Base-by-base conservation (phyloP, 2,329 filamentous ascomycete genomes). In the Hymenoscyphus linearis region DNA sequence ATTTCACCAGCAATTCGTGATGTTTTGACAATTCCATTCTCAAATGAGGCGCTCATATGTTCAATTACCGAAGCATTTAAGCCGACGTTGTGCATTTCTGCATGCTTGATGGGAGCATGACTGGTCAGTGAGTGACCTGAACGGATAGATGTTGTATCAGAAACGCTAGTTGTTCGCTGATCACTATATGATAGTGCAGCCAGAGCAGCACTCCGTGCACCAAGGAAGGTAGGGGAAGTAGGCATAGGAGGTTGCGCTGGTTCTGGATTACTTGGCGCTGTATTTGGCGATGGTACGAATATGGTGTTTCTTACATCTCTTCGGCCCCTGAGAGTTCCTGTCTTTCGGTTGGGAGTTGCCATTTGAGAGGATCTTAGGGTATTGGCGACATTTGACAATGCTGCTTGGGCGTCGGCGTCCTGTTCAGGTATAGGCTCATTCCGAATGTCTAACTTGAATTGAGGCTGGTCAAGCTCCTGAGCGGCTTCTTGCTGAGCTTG, bases 261-360 rank as follows among this genome's bases (percentile, higher is more conserved):
- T 25, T 70, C 68, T 18, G 71, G 64, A 9, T 67, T 67, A 25
- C 65, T 58, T 4, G 56, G 44, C 12, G 37, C n/a, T 7, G 56
- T 52, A 25, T 44, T 58, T 12, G 76, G 69, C 47, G 76, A 76
- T 47, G 90, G 88, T 65, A 93, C 81, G 71, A 95, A 93, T 59
- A 96, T 87, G 1, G 93, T 97, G 75, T 96, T 96, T 62, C 93
- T 85, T 65, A 96, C 91, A 73, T 98, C 93, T 72, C 95, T 85
- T 63, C 95, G 88, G 57, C 95, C 95, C 67, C 95, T 85, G 16
- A 96, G 79, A 14, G 92, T 97, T 53, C 90, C 88, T 14, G 84
- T 78, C 69, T 86, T 89, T 27, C 89, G 84, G 60, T 84, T 83
- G 22, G 91, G 85, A 60, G 86, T 82, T 27, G 76, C 75, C 74